Percentiles rank a stretch among this genome's conserved stretches.
Evolutionary conservation across 2,329 filamentous ascomycete genomes (phyloP).

Genomic region (Orbilia ellipsospora): DNA sequence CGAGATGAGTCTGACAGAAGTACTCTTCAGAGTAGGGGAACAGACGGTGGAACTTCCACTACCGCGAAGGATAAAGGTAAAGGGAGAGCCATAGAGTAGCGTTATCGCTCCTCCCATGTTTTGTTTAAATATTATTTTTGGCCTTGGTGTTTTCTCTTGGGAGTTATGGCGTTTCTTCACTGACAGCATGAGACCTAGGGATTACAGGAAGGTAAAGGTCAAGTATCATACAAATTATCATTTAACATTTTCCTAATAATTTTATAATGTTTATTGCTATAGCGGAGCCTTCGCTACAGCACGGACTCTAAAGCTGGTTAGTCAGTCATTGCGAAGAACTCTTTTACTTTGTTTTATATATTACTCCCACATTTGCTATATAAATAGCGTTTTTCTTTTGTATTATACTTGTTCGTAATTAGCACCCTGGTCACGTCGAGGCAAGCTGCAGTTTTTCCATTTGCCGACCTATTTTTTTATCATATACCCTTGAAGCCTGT

Average conservation of each 20-base stretch:
- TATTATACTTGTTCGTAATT: constrained; percentile 7
- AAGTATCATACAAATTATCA: background rate
- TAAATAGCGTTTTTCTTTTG: constrained; percentile 17
- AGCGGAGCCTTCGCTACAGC: background rate
- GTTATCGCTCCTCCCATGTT: background rate
- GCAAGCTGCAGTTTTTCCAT: too few relatives aligned
- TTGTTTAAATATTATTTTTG: background rate
- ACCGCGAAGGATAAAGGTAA: constrained; percentile 41
- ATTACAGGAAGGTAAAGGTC: constrained; percentile 35
- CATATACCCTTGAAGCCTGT: constrained; percentile 22
- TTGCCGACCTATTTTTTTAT: background rate
- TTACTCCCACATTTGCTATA: background rate
- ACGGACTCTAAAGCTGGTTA: background rate
- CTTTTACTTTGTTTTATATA: constrained; percentile 7
- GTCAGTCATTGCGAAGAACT: constrained; percentile 16
- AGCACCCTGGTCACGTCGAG: background rate
- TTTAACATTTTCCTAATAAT: constrained; percentile 31
- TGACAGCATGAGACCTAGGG: constrained; percentile 8
- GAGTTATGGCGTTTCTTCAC: constrained; percentile 23
- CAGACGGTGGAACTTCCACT: constrained; percentile 12
- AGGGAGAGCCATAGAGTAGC: constrained; percentile 36
- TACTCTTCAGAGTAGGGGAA: constrained; percentile 39
- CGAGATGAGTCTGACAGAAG: constrained; percentile 44
- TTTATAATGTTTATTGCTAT: constrained; percentile 46
- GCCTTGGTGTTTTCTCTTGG: constrained; percentile 14